Conservation (phyloP, 768 basidiomycete species). For the Lactarius vividus region DNA sequence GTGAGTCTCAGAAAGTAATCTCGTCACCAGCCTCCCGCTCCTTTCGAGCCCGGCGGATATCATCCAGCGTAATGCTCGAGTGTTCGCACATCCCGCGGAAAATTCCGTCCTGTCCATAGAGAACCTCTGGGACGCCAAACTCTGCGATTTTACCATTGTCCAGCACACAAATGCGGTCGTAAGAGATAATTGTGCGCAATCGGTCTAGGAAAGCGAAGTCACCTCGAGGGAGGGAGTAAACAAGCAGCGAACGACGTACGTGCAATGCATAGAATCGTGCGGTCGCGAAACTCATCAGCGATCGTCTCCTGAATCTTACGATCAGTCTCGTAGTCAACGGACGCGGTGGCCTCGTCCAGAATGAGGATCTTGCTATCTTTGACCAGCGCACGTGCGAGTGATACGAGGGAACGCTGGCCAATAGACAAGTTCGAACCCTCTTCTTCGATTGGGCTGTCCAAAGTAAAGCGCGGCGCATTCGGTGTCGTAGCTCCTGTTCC, state of each 20-base stretch:
- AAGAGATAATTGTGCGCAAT: conserved; percentile 80
- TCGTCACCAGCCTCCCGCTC: conserved; percentile 21
- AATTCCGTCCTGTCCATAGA: conserved; percentile 62
- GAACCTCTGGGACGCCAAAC: conserved; percentile 72
- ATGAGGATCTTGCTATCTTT: conserved; percentile 83
- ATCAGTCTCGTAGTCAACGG: conserved; percentile 88
- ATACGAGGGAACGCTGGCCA: conserved; percentile 79
- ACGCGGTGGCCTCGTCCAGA: conserved; percentile 89
- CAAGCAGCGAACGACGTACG: conserved; percentile 45
- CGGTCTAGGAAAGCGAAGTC: conserved; percentile 51
- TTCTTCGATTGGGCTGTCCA: conserved; percentile 82
- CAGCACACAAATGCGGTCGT: conserved; percentile 87
- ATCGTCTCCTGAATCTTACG: conserved; percentile 90
- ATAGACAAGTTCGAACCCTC: conserved; percentile 85
- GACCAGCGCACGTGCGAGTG: conserved; percentile 84
- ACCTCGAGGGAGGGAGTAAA: neutral
- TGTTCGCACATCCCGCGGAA: conserved; percentile 87
- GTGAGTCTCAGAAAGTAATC: neutral
- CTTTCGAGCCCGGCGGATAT: conserved; percentile 49
- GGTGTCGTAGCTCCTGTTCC: conserved; percentile 26
- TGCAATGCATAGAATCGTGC: conserved; percentile 84
- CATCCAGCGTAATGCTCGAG: conserved; percentile 68
- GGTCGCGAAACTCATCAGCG: conserved; percentile 74
- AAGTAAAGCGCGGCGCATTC: conserved; percentile 53
- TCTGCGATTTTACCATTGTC: conserved; percentile 80